These are phyloP conservation scores for Cunninghamia lanceolata DNA, from an alignment of 75 land plant genomes.

Conservation along the genomic window DNA sequence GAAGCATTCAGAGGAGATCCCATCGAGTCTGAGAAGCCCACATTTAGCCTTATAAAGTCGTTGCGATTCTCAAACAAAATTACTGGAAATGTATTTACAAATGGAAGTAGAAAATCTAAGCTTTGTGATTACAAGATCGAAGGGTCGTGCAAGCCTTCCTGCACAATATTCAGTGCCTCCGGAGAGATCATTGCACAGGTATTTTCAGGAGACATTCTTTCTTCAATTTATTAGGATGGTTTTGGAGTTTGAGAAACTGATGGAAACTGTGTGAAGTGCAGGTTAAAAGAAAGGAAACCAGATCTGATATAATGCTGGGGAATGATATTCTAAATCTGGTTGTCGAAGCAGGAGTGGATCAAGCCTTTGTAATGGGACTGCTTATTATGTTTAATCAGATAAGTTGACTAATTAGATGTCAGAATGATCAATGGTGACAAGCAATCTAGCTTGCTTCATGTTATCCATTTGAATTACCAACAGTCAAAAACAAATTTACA, in stretches of 20 bases:
- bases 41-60: too few relatives aligned
- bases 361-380: not conserved
- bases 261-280: not conserved
- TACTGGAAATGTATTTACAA: too few relatives aligned
- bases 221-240: not conserved
- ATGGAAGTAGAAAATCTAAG: too few relatives aligned
- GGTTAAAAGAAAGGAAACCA: not conserved
- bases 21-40: too few relatives aligned
- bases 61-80: too few relatives aligned
- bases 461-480: too few relatives aligned
- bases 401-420: not conserved
- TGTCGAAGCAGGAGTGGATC: not conserved
- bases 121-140: not conserved
- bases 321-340: not conserved
- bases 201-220: not conserved
- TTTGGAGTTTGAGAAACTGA: too few relatives aligned
- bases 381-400: not conserved
- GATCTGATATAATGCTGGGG: not conserved
- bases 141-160: not conserved
- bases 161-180: not conserved
- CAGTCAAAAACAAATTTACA: too few relatives aligned
- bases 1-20: too few relatives aligned
- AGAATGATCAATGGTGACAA: too few relatives aligned
- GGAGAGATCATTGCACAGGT: not conserved
- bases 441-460: too few relatives aligned